phyloP scores from a whole-genome alignment of 257 asterid genomes.

The Nicotiana benthamiana region DNA sequence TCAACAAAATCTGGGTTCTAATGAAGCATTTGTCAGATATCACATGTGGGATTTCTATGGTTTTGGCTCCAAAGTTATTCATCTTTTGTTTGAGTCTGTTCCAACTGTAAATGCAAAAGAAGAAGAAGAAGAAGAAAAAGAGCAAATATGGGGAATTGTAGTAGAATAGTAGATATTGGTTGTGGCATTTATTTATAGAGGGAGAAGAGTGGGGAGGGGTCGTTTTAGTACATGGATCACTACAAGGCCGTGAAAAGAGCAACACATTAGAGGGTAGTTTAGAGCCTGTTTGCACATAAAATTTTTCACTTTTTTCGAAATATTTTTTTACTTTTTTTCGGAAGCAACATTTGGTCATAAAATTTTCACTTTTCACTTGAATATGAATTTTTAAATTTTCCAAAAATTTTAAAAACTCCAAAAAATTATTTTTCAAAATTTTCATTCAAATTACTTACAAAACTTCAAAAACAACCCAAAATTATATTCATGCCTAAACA shows the following conservation, averaged over 20 bases:
- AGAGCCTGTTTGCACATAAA: too few species aligned
- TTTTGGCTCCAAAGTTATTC: slow-evolving; percentile 10
- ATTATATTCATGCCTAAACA: too few species aligned
- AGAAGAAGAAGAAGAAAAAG: neutral
- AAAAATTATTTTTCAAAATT: too few species aligned
- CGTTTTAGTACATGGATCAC: neutral
- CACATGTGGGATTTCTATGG: neutral
- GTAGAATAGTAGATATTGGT: neutral
- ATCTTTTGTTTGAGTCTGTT: neutral
- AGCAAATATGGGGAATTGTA: neutral
- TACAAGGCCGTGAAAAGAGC: neutral
- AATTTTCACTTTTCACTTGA: too few species aligned
- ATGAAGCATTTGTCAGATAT: slow-evolving; percentile 24
- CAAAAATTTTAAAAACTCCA: too few species aligned
- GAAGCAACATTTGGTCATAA: too few species aligned
- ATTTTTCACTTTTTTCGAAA: too few species aligned
- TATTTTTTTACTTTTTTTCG: too few species aligned
- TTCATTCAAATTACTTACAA: too few species aligned
- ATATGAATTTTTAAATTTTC: too few species aligned
- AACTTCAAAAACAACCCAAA: too few species aligned
- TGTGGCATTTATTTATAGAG: neutral
- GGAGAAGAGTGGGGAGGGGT: neutral
- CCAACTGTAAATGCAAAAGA: neutral
- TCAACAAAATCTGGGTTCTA: slow-evolving; percentile 26
- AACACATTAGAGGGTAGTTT: too few species aligned